Base-by-base conservation (phyloP, 768 basidiomycete species). In the Candolleomyces eurysporus region DNA sequence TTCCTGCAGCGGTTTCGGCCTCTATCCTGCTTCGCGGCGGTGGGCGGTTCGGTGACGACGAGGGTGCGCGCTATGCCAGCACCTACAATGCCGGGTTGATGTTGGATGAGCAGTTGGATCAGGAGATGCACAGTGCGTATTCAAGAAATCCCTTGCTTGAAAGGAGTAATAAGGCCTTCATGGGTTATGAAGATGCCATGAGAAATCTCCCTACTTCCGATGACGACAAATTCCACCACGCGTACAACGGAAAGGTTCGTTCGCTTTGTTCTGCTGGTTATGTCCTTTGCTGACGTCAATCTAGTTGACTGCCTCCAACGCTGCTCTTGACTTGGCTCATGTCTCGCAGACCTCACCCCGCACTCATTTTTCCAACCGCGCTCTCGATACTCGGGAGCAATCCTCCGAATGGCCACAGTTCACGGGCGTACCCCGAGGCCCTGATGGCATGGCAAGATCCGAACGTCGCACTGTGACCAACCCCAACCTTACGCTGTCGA, bases 321-420 rank as follows among this genome's bases (percentile, higher is more conserved):
- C 92, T 39, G 96, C 96, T 46, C 76, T 98, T 67, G 96, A 98
- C 73, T 83, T 98, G 42, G 95, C 96, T 16, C 92, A 94, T 54
- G 83, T 92, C 39, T 88, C 92, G 4, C 93, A 92, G 71, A 89
- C 89, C 6, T 88, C 91, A 14, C 87, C 89, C 26, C 83, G 86
- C 32, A 76, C 82, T 53, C 85, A 84, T 52, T 85, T 85, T 62
- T 70, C 79, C 32, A 73, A 76, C 62, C 86, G 88, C 48, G 70
- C 75, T 30, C 75, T 83, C 63, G 87, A 90, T 39, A 73, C 79
- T 51, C 79, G 84, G 39, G 88, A 89, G 69, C 90, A 88, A 71
- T 81, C 91, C 9, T 94, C 94, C 1, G 95, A 97, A 72, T 98
- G 96, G 96, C 92, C 95, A 36, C 93, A 94, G 72, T 97, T 94